Evolutionary conservation across 2,329 filamentous ascomycete genomes (phyloP).

Genomic region (Aureobasidium subglaciale): DNA sequence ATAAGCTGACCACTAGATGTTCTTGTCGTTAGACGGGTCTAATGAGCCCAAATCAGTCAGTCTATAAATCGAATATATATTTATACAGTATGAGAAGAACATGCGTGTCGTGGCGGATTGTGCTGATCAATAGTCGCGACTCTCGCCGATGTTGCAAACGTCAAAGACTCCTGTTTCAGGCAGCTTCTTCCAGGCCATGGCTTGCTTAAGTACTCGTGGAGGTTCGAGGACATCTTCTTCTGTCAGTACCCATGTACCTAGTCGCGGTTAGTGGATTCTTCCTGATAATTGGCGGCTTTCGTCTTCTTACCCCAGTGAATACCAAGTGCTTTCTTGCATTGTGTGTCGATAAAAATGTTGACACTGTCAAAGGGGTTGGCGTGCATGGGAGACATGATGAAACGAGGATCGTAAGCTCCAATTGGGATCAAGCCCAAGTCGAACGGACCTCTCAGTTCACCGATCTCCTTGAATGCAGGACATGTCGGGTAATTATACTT

Average conservation of each 20-base stretch:
- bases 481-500: conserved; percentile 64
- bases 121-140: conserved; percentile 50
- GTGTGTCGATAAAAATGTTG: conserved; percentile 80
- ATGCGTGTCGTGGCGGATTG: neutral
- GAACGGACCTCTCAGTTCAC: conserved; percentile 71
- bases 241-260: conserved; percentile 65
- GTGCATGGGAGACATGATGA: conserved; percentile 73
- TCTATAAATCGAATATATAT: neutral
- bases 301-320: conserved; percentile 71
- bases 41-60: neutral
- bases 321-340: conserved; percentile 68
- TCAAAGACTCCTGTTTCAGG: conserved; percentile 70
- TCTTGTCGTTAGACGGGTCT: neutral
- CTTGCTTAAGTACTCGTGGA: conserved; percentile 62
- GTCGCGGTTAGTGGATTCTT: neutral
- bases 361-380: conserved; percentile 81
- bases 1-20: too few relatives aligned
- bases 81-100: neutral
- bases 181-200: conserved; percentile 60
- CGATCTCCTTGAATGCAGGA: conserved; percentile 81
- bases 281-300: too few relatives aligned
- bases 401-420: conserved; percentile 73
- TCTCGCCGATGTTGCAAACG: conserved; percentile 78
- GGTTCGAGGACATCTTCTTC: conserved; percentile 81
- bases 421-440: conserved; percentile 91